These are phyloP conservation scores for Kurtzmaniella quercitrusa DNA, from an alignment of 1,139 yeast species.

Conservation along the genomic window DNA sequence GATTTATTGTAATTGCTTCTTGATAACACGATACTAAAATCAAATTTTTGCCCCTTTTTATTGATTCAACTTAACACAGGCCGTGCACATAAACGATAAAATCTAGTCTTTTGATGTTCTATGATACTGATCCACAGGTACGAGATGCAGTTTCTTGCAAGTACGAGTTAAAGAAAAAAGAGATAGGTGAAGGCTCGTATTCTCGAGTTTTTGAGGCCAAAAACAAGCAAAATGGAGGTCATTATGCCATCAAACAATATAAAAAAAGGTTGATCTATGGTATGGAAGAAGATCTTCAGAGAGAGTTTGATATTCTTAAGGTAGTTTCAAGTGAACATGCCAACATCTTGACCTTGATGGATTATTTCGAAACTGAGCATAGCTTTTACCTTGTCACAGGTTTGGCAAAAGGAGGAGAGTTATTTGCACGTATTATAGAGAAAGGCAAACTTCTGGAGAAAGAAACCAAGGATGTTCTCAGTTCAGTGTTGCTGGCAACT, in stretches of 20 bases:
- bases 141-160: slow-evolving; percentile 21
- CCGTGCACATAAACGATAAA: background rate
- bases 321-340: slow-evolving; percentile 45
- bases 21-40: background rate
- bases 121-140: background rate
- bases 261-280: slow-evolving; percentile 32
- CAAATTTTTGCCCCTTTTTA: too few species aligned
- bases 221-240: slow-evolving; percentile 25
- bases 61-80: background rate
- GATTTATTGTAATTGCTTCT: background rate
- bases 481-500: slow-evolving; percentile 26
- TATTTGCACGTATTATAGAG: slow-evolving; percentile 56
- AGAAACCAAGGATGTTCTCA: slow-evolving; percentile 45
- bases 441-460: slow-evolving; percentile 38
- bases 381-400: slow-evolving; percentile 62
- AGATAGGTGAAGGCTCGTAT: slow-evolving; percentile 37
- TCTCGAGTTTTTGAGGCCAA: slow-evolving; percentile 40
- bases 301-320: slow-evolving; percentile 53
- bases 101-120: background rate
- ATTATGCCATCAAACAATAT: slow-evolving; percentile 39
- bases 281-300: slow-evolving; percentile 37
- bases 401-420: slow-evolving; percentile 66
- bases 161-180: slow-evolving; percentile 26
- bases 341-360: slow-evolving; percentile 56
- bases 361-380: slow-evolving; percentile 65